Conservation (phyloP, 805 yeast genomes). For the Suhomyces tanzawaensis region DNA sequence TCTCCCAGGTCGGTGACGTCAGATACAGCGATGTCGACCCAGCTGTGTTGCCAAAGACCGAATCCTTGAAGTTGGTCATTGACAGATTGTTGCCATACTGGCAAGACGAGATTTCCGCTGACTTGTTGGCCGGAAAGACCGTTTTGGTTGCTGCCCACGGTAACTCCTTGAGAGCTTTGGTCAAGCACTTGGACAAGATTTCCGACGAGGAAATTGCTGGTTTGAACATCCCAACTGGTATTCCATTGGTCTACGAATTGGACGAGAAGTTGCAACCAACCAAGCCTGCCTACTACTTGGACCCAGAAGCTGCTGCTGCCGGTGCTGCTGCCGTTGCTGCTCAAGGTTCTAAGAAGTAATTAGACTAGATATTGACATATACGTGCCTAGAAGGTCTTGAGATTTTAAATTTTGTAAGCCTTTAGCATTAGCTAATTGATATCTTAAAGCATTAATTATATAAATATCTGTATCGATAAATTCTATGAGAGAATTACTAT, state of each 20-base stretch:
- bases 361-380: too few relatives aligned
- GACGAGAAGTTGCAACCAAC: slow-evolving; percentile 83
- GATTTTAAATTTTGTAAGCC: too few relatives aligned
- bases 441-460: too few relatives aligned
- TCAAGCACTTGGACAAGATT: slow-evolving; percentile 91
- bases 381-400: too few relatives aligned
- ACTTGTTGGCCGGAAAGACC: slow-evolving; percentile 81
- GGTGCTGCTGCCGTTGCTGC: slow-evolving; percentile 99
- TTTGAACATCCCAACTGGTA: slow-evolving; percentile 97
- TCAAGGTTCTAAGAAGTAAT: slow-evolving; percentile 66
- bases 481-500: too few relatives aligned
- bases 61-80: slow-evolving; percentile 90
- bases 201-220: slow-evolving; percentile 90
- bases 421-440: too few relatives aligned
- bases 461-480: too few relatives aligned
- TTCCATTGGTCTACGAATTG: slow-evolving; percentile 94
- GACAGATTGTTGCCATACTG: slow-evolving; percentile 97
- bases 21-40: slow-evolving; percentile 86
- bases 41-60: slow-evolving; percentile 86
- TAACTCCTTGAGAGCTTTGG: slow-evolving; percentile 95
- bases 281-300: slow-evolving; percentile 93
- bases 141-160: slow-evolving; percentile 97
- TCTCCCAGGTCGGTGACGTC: slow-evolving; percentile 80
- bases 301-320: slow-evolving; percentile 99
- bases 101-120: slow-evolving; percentile 87